phyloP scores from a whole-genome alignment of 306 rosid species.

The Pterocarpus santalinus region DNA sequence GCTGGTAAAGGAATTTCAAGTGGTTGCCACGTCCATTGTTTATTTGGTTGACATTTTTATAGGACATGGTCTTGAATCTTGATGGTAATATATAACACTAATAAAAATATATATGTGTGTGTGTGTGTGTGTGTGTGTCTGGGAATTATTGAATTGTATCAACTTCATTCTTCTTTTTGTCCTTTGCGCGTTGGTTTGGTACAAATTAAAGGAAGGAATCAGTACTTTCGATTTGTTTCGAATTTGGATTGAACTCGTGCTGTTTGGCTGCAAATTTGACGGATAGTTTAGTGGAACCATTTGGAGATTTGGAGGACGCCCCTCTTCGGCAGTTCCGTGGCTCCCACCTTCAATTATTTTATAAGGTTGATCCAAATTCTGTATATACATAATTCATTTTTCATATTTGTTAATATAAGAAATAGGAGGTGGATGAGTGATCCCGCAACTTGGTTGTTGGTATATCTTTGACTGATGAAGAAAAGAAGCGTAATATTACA shows the following conservation, averaged over 20 bases:
- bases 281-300: slow-evolving; percentile 10
- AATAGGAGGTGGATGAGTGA: no score
- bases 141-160: slow-evolving; percentile 7
- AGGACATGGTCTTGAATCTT: slow-evolving; percentile 40
- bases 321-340: not conserved
- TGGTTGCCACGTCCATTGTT: slow-evolving; percentile 68
- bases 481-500: not conserved
- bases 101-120: not conserved
- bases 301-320: slow-evolving; percentile 9
- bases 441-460: no score
- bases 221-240: not conserved
- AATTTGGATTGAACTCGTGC: not conserved
- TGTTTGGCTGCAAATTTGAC: slow-evolving; percentile 32
- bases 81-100: not conserved
- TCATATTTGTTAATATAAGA: not conserved
- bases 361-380: not conserved
- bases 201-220: slow-evolving; percentile 3
- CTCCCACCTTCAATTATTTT: slow-evolving; percentile 6
- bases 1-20: slow-evolving; percentile 43
- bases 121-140: not conserved
- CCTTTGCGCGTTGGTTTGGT: slow-evolving; percentile 39
- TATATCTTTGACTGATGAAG: not conserved
- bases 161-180: slow-evolving; percentile 34
- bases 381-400: slow-evolving; percentile 13
- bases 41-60: slow-evolving; percentile 48